A percentile compares a stretch with the other conserved stretches of the same genome.
These are phyloP conservation scores for Calocybe indica DNA, from an alignment of 768 basidiomycete genomes.

Conservation along the genomic window DNA sequence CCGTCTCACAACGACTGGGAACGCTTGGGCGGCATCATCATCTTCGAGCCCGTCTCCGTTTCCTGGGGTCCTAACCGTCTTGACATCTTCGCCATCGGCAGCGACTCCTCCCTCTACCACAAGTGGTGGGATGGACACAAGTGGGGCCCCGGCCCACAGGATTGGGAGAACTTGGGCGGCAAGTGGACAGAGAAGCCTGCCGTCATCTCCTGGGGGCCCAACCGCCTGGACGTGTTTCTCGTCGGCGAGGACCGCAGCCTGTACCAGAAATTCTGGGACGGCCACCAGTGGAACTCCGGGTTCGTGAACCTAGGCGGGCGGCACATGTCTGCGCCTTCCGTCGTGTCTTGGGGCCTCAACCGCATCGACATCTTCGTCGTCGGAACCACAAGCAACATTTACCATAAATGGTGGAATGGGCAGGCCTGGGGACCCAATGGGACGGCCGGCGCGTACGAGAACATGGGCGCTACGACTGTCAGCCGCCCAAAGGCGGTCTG, in stretches of 20 bases:
- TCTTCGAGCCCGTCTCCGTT: slow-evolving; percentile 7
- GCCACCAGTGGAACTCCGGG: not conserved
- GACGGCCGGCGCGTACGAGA: slow-evolving; percentile 2
- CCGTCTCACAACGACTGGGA: slow-evolving; percentile 4
- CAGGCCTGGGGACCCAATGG: slow-evolving; percentile 3
- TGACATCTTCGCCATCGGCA: slow-evolving; percentile 10
- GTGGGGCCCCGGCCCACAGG: slow-evolving; percentile 3
- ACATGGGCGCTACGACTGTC: slow-evolving; percentile 2
- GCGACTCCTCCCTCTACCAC: slow-evolving; percentile 7
- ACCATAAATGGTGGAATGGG: slow-evolving; percentile 10
- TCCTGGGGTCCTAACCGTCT: slow-evolving; percentile 9
- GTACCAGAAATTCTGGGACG: slow-evolving; percentile 5
- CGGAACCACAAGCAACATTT: slow-evolving; percentile 4
- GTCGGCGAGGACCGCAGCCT: slow-evolving; percentile 2
- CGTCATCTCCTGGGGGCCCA: slow-evolving; percentile 2
- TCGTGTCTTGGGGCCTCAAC: not conserved
- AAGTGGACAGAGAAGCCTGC: slow-evolving; percentile 4
- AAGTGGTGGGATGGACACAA: slow-evolving; percentile 7
- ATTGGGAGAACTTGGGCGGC: slow-evolving; percentile 7
- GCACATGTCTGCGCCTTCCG: not conserved
- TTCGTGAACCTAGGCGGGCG: not conserved
- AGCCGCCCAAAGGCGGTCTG: slow-evolving; percentile 4
- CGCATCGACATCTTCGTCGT: slow-evolving; percentile 5
- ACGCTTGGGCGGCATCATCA: slow-evolving; percentile 3
- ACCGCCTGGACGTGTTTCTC: slow-evolving; percentile 3